Evolutionary conservation across 306 rosid genomes (phyloP), one percentile per base, ranked within the genome.

Genomic region (Medicago ruthenica): DNA sequence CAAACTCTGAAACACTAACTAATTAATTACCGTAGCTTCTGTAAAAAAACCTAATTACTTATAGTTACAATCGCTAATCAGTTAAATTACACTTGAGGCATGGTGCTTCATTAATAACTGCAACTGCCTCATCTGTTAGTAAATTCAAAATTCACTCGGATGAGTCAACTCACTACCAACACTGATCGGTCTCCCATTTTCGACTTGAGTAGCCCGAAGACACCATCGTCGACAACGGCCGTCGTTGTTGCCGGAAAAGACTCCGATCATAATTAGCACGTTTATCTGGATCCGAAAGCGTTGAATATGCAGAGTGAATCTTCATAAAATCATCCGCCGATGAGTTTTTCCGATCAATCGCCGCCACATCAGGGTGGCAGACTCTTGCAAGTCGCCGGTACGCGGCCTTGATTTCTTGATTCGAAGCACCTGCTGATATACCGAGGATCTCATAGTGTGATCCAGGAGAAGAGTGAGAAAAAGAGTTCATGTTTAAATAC

Each of bases 281-380:
- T 73, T 96, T 92, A 0, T 62, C 80, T 3, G 98, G 98, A 60
- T 96, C 99, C 8, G 99, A 88, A 0, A 96, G 87, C 0, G 98
- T 96, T 64, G 97, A 88, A 80, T 96, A 96, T 0, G 99, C 99
- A 2, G 86, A 86, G 47, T 89, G 97, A 50, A 96, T 87, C 83
- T 78, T 89, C 87, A 87, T 90, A 69, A 96, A 92, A 40, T 89
- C 90, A 63, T 86, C 86, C 8, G 93, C 89, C 2, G 98, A 90
- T 2, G 97, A 84, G 73, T 82, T 84, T 75, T 88, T 87, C 72
- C 79, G 59, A 44, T 84, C 83, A 21, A 79, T 39, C 70, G 91
- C 83, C 66, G 88, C 99, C 68, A 88, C 96, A 66, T 96, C 99
- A 0, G 99, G 99, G 69, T 96, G 99, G 84, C 80, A 90, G 5